phyloP scores from a whole-genome alignment of 164 flowering plant genomes.

The Hamamelis virginiana region DNA sequence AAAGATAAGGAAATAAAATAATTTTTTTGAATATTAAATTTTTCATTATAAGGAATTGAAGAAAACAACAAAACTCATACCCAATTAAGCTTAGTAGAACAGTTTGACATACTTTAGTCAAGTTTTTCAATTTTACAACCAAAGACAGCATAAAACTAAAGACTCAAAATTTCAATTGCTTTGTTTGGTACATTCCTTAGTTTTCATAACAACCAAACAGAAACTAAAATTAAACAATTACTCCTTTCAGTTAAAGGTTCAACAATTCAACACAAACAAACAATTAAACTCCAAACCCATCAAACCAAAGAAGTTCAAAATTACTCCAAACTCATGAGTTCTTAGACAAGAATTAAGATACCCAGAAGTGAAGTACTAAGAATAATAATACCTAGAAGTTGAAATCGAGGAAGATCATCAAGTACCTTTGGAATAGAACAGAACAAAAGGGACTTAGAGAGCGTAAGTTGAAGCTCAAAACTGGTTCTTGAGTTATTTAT shows the following conservation, averaged over 20 bases:
- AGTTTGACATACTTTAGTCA: background rate
- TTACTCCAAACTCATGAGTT: too few relatives aligned
- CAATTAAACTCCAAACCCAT: background rate
- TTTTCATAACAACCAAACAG: background rate
- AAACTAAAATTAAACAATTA: background rate
- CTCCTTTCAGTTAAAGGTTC: background rate
- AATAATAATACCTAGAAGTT: conserved; percentile 2
- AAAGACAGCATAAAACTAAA: background rate
- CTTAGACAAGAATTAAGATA: background rate
- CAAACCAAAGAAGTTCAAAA: background rate
- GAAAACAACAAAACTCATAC: too few relatives aligned
- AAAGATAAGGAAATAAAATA: background rate
- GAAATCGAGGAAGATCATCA: background rate
- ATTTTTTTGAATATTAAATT: too few relatives aligned
- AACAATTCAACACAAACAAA: background rate
- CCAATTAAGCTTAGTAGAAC: background rate
- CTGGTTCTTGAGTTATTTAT: too few relatives aligned
- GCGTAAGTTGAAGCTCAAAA: background rate
- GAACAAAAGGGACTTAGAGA: background rate
- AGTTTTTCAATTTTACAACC: background rate
- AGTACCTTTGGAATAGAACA: conserved; percentile 7
- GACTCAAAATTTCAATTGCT: background rate
- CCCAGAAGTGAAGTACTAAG: background rate
- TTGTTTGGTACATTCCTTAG: background rate
- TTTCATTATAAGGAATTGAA: too few relatives aligned